phyloP scores from a whole-genome alignment of 352 stramenopile species.

The Phytophthora pistaciae region DNA sequence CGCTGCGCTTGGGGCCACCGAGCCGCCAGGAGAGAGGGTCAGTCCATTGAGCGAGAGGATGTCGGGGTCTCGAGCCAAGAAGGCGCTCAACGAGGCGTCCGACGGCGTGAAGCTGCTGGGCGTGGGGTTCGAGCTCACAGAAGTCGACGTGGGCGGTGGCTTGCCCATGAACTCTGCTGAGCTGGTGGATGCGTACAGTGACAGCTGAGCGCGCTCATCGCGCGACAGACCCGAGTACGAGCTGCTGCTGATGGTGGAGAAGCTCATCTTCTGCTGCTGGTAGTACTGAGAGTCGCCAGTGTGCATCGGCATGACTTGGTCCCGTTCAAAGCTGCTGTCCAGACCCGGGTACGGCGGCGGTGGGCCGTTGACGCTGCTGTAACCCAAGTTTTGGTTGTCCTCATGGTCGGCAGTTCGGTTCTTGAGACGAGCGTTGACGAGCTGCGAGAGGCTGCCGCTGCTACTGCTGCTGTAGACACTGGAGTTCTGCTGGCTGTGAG shows the following conservation, averaged over 20 bases:
- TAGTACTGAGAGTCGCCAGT: conserved; percentile 24
- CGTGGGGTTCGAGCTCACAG: conserved; percentile 16
- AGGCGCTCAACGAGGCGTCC: conserved; percentile 42
- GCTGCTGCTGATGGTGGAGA: conserved; percentile 59
- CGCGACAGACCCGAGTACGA: conserved; percentile 52
- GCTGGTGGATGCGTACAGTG: conserved; percentile 29
- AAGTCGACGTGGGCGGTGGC: conserved; percentile 1
- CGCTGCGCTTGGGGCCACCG: conserved; percentile 21
- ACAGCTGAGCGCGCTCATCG: conserved; percentile 30
- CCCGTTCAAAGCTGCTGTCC: conserved; percentile 15
- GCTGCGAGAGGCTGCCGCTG: conserved; percentile 31
- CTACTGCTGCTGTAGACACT: conserved; percentile 25
- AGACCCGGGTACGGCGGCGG: conserved; percentile 20
- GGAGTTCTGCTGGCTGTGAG: conserved; percentile 16
- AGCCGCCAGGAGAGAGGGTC: conserved; percentile 36
- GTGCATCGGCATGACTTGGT: conserved; percentile 26
- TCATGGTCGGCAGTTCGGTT: background rate
- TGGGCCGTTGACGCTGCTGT: conserved; percentile 9
- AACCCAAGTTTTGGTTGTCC: background rate
- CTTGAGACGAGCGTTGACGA: conserved; percentile 24
- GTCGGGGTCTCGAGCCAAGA: conserved; percentile 47
- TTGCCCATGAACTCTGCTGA: conserved; percentile 38
- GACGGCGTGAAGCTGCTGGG: conserved; percentile 40
- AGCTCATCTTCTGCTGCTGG: conserved; percentile 42
- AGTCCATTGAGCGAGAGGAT: conserved; percentile 53